Conservation (phyloP, 2,329 filamentous ascomycete species). For the Penicillium oxalicum region DNA sequence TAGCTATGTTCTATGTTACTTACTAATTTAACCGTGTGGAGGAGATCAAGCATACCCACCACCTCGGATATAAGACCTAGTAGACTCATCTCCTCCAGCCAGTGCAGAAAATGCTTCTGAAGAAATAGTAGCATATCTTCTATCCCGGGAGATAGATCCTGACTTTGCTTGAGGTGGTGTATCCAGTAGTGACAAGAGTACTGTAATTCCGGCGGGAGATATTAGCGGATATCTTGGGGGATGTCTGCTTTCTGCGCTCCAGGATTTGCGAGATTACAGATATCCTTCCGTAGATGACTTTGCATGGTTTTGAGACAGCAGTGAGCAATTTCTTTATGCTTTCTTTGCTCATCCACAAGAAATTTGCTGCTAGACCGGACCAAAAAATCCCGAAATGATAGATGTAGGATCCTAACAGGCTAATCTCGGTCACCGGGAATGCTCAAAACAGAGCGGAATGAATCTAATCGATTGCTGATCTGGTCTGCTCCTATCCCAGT, state of each 20-base stretch:
- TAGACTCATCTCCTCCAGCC: constrained; percentile 23
- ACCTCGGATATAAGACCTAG: constrained; percentile 16
- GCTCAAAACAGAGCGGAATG: constrained; percentile 14
- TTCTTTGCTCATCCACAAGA: no score
- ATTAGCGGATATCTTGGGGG: constrained; percentile 7
- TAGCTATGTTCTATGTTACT: background rate
- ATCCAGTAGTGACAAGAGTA: constrained; percentile 27
- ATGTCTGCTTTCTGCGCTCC: no score
- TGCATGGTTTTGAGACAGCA: no score
- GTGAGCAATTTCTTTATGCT: no score
- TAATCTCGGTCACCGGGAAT: constrained; percentile 9
- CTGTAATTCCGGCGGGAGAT: constrained; percentile 17
- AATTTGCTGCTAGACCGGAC: no score
- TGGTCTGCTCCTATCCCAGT: no score
- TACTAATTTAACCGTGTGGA: constrained; percentile 9
- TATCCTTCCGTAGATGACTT: no score
- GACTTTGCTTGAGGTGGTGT: constrained; percentile 18
- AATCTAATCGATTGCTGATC: constrained; percentile 12
- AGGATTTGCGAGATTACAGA: no score
- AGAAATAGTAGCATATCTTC: constrained; percentile 13
- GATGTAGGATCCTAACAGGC: constrained; percentile 15
- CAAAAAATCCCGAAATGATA: no score
- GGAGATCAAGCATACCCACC: constrained; percentile 11
- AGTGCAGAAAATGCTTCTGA: constrained; percentile 22
- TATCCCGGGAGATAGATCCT: background rate